Base-by-base conservation (phyloP, 2,329 filamentous ascomycete genomes). In the Cordyceps militaris region DNA sequence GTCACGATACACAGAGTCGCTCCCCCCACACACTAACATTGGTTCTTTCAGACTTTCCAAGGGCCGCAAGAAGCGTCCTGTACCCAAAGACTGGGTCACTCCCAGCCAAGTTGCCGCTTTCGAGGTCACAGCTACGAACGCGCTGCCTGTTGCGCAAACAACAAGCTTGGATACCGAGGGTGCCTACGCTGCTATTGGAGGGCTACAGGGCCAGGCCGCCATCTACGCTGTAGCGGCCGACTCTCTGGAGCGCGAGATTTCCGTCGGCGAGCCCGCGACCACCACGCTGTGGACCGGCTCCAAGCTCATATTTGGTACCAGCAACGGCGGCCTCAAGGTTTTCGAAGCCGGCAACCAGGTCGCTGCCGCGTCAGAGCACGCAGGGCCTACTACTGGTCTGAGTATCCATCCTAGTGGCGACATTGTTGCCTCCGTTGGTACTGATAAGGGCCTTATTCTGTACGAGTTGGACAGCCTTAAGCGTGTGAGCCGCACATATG, bases 361-460 rank as follows among this genome's bases (percentile, higher is more conserved):
- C 43, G 85, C 84, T 3, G 83, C 84, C 46, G 84, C 96, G 64
- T 79, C 80, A n/a, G 86, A 89, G 54, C 94, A 99, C 71, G 88
- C 91, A 23, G 93, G 92, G 4, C 79, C 89, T 58, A 88, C 85
- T 1, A 94, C 86, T 9, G 87, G 83, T 5, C 73, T 99, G 58
- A 85, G 90, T 36, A 69, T 92, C 8, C 94, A 99, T 70, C 91
- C 94, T 1, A 87, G 88, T 63, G 89, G 88, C 40, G 83, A 88
- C 55, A 84, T 99, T 58, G 71, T 97, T 48, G 93, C 89, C 2
- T 96, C 93, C 0, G 88, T 94, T 34, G 92, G 93, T 50, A 82
- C 85, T 1, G 94, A 99, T 71, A 97, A 96, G 82, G 93, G 88
- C 71, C 91, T 96, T 67, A 84, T 92, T 2, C 84, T 97, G 61